Percentiles rank a stretch among this genome's conserved stretches.
phyloP scores from a whole-genome alignment of 2,329 filamentous ascomycete genomes.

The Thermoascus crustaceus region DNA sequence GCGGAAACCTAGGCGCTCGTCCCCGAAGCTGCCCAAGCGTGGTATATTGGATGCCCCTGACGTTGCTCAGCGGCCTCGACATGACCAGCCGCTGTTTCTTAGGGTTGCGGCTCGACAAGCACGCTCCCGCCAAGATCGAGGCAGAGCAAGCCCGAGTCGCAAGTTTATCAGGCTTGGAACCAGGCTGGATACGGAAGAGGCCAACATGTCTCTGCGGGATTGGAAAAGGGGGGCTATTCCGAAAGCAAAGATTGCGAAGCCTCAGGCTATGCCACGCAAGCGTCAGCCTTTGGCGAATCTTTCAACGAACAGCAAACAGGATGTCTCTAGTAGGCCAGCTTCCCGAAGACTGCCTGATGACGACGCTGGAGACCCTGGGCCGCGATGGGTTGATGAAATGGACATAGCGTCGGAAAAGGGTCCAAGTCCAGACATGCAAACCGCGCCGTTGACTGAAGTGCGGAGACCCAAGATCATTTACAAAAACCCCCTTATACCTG shows the following conservation, averaged over 20 bases:
- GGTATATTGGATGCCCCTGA: slow-evolving; percentile 47
- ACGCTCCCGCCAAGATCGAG: slow-evolving; percentile 39
- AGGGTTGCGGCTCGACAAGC: slow-evolving; percentile 47
- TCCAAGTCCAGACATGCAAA: not conserved
- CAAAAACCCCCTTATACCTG: slow-evolving; percentile 6
- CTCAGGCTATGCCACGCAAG: slow-evolving; percentile 13
- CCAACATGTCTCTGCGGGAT: slow-evolving; percentile 39
- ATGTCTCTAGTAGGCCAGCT: slow-evolving; percentile 2
- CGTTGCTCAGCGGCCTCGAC: slow-evolving; percentile 18
- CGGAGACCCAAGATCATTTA: slow-evolving; percentile 1
- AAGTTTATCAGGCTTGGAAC: slow-evolving; percentile 48
- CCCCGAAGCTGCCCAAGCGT: slow-evolving; percentile 20
- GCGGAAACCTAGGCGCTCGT: slow-evolving; percentile 16
- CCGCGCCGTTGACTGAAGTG: slow-evolving; percentile 1
- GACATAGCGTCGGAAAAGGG: slow-evolving; percentile 4
- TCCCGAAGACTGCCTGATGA: slow-evolving; percentile 5
- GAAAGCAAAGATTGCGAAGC: slow-evolving; percentile 16
- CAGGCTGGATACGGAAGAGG: slow-evolving; percentile 47
- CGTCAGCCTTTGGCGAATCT: slow-evolving; percentile 16
- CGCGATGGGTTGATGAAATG: slow-evolving; percentile 1
- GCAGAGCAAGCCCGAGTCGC: slow-evolving; percentile 43
- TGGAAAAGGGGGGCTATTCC: slow-evolving; percentile 44
- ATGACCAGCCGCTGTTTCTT: slow-evolving; percentile 45
- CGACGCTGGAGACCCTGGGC: not conserved
- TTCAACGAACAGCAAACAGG: slow-evolving; percentile 13